Evolutionary conservation across 768 basidiomycete species (phyloP).

Genomic region (Russula sp.): DNA sequence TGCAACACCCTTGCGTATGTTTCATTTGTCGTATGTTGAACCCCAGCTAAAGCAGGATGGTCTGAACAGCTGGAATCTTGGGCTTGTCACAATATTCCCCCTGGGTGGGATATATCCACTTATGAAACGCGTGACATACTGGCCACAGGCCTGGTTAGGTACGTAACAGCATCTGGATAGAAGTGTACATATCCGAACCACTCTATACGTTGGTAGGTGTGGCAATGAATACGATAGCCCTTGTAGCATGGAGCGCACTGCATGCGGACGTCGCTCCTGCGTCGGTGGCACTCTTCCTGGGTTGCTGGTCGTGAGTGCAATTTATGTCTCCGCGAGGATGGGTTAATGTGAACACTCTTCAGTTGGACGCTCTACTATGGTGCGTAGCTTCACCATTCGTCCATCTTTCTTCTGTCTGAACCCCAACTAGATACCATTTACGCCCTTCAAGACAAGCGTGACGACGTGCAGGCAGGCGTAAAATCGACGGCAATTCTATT

Average conservation of each 20-base stretch:
- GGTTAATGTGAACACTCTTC: not conserved
- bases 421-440: conserved; percentile 53
- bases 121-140: conserved; percentile 30
- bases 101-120: conserved; percentile 28
- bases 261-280: not conserved
- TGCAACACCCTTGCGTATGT: conserved; percentile 20
- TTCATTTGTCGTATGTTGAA: not conserved
- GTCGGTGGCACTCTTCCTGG: not conserved
- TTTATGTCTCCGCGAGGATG: not conserved
- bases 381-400: not conserved
- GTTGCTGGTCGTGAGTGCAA: conserved; percentile 5
- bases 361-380: conserved; percentile 24
- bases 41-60: not conserved
- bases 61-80: conserved; percentile 20
- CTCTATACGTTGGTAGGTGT: conserved; percentile 16
- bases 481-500: conserved; percentile 62
- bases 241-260: conserved; percentile 20
- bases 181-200: not conserved
- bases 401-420: conserved; percentile 28
- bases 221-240: conserved; percentile 23
- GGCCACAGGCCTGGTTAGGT: conserved; percentile 32
- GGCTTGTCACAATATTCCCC: conserved; percentile 25
- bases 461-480: conserved; percentile 52
- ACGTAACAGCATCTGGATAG: not conserved
- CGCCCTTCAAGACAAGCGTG: conserved; percentile 54